Conservation (phyloP, 2,329 filamentous ascomycete genomes). For the Blastomyces percursus region DNA sequence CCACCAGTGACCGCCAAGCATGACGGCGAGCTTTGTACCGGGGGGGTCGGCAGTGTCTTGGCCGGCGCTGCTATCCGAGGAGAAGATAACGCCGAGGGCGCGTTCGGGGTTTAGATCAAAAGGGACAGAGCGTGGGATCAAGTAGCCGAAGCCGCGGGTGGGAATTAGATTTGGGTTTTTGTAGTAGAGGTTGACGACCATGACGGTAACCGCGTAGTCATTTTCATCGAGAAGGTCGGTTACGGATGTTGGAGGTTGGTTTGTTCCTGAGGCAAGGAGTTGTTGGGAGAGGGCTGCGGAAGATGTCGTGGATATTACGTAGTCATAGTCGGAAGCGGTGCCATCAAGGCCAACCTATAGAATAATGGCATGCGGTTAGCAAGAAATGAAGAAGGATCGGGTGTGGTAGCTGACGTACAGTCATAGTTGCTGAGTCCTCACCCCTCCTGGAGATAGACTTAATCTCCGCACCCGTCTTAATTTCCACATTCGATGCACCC, state of each 20-base stretch:
- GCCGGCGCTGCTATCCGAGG: conserved; percentile 54
- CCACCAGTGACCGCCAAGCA: conserved; percentile 93
- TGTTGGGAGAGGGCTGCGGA: conserved; percentile 12
- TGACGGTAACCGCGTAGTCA: conserved; percentile 64
- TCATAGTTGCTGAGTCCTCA: conserved; percentile 11
- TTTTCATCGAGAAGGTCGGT: conserved; percentile 22
- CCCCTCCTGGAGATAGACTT: conserved; percentile 31
- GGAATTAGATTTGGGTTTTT: conserved; percentile 52
- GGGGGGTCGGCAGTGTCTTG: conserved; percentile 39
- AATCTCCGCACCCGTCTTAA: conserved; percentile 44
- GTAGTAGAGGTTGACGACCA: conserved; percentile 88
- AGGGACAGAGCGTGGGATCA: conserved; percentile 66
- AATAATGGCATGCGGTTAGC: not conserved
- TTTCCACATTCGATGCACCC: conserved; percentile 47
- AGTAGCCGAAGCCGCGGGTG: conserved; percentile 72
- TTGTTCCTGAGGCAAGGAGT: conserved; percentile 1
- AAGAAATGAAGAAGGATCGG: not conserved
- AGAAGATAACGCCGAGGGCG: conserved; percentile 85
- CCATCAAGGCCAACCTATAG: conserved; percentile 5
- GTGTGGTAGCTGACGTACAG: not conserved
- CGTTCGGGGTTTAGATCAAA: conserved; percentile 66
- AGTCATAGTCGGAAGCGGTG: conserved; percentile 14
- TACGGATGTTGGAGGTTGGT: conserved; percentile 8
- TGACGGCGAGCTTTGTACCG: conserved; percentile 83
- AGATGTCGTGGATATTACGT: conserved; percentile 20